phyloP scores from a whole-genome alignment of 305 asterid genomes.

The Fraxinus dipetala region DNA sequence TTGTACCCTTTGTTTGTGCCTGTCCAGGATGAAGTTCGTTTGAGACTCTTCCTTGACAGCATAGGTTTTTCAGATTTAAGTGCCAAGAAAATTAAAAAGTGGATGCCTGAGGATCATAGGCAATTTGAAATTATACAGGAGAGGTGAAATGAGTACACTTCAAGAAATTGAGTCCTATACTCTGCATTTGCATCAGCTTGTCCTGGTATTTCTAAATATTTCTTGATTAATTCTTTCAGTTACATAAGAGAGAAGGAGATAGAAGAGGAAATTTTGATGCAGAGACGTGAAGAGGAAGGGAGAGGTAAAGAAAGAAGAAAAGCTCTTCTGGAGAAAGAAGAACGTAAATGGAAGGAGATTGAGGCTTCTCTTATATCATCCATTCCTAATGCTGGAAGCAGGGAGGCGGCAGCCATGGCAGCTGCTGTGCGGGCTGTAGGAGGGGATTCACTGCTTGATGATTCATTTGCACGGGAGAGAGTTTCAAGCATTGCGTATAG shows the following conservation, averaged over 20 bases:
- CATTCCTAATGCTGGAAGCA: constrained; percentile 96
- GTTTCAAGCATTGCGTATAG: constrained; percentile 94
- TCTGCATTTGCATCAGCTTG: constrained; percentile 12
- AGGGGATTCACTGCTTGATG: constrained; percentile 95
- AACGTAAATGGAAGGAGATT: constrained; percentile 98
- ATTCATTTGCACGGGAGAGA: constrained; percentile 96
- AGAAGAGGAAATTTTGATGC: constrained; percentile 98
- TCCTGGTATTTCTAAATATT: constrained; percentile 22
- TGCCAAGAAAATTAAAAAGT: constrained; percentile 92
- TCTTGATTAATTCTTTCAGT: constrained; percentile 43
- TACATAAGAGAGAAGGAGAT: constrained; percentile 98
- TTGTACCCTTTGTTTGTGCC: constrained; percentile 14
- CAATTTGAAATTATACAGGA: constrained; percentile 97
- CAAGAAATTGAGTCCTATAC: not conserved
- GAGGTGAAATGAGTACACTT: constrained; percentile 48
- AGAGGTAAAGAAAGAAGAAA: constrained; percentile 98
- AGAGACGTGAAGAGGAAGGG: constrained; percentile 99
- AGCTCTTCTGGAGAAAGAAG: constrained; percentile 96
- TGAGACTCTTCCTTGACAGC: constrained; percentile 95
- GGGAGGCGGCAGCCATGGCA: constrained; percentile 99
- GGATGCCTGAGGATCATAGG: constrained; percentile 99
- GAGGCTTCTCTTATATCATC: constrained; percentile 95
- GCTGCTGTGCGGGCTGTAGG: constrained; percentile 99
- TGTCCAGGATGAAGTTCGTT: constrained; percentile 93
- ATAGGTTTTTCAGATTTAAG: constrained; percentile 96